Evolutionary conservation across 306 rosid species (phyloP).

Genomic region (Trichosanthes truncata): DNA sequence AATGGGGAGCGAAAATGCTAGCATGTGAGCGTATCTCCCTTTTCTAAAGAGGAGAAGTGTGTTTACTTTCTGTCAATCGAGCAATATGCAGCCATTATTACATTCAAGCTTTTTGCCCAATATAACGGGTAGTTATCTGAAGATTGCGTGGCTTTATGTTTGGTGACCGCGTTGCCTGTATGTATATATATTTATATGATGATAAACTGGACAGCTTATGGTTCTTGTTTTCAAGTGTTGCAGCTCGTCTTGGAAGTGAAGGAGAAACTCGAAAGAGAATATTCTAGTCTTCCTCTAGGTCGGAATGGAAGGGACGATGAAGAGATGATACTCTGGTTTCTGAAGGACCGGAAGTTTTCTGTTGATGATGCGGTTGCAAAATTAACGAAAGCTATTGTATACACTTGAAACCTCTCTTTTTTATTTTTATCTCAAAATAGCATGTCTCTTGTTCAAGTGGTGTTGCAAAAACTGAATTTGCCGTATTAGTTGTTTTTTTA

Average conservation of each 20-base stretch:
- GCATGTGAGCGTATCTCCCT: background rate
- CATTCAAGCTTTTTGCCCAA: background rate
- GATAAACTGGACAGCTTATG: background rate
- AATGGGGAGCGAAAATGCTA: background rate
- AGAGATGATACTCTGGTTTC: slow-evolving; percentile 90
- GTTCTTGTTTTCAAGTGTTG: slow-evolving; percentile 5
- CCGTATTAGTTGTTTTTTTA: background rate
- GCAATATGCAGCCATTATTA: background rate
- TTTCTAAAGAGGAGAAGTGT: background rate
- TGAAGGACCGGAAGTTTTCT: slow-evolving; percentile 70
- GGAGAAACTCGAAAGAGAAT: slow-evolving; percentile 64
- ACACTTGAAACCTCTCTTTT: background rate
- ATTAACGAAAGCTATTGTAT: slow-evolving; percentile 80
- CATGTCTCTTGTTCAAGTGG: background rate
- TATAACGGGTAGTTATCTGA: background rate
- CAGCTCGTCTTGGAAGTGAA: slow-evolving; percentile 79
- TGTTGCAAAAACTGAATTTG: background rate
- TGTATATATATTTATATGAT: background rate
- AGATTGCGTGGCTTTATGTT: background rate
- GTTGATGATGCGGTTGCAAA: slow-evolving; percentile 54
- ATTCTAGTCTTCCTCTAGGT: slow-evolving; percentile 58
- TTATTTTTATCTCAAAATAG: background rate
- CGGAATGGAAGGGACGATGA: slow-evolving; percentile 95
- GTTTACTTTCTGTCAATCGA: background rate
- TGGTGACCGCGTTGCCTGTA: background rate